A percentile compares a stretch with the other conserved stretches of the same genome.
Conservation (phyloP, 371 early-diverging fungal species). For the Syncephalastrum monosporum region DNA sequence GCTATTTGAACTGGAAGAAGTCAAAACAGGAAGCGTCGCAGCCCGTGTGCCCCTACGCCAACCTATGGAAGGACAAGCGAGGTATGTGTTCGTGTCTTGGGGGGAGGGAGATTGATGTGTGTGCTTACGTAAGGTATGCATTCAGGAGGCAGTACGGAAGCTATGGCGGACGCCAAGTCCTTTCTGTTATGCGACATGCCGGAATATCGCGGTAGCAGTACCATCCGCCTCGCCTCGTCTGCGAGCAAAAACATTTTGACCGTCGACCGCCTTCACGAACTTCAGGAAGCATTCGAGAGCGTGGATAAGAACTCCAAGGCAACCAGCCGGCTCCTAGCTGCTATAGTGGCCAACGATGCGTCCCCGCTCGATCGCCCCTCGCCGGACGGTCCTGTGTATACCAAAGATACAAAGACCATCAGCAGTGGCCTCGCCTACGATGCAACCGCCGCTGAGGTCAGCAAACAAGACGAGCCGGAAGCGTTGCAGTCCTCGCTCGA, state of each 20-base stretch:
- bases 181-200: too few relatives aligned
- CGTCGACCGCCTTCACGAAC: conserved; percentile 19
- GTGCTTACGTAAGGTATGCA: too few relatives aligned
- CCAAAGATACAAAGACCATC: conserved; percentile 16
- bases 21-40: conserved; percentile 35
- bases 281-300: conserved; percentile 10
- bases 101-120: too few relatives aligned
- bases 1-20: conserved; percentile 45
- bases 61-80: conserved; percentile 57
- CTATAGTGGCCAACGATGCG: conserved; percentile 16
- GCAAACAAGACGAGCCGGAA: neutral
- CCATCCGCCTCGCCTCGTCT: conserved; percentile 33
- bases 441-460: conserved; percentile 22
- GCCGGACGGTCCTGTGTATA: conserved; percentile 21
- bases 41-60: conserved; percentile 61
- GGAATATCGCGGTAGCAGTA: conserved; percentile 15
- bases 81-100: conserved; percentile 8
- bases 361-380: neutral
- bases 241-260: conserved; percentile 30
- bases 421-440: conserved; percentile 33
- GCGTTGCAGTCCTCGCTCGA: conserved; percentile 6
- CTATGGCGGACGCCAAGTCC: too few relatives aligned
- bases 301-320: conserved; percentile 14
- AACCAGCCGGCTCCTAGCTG: conserved; percentile 28
- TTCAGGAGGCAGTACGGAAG: too few relatives aligned